Percentiles rank a stretch among this genome's conserved stretches.
These are phyloP conservation scores for Peziza echinospora DNA, from an alignment of 495 filamentous ascomycete species.

Conservation along the genomic window DNA sequence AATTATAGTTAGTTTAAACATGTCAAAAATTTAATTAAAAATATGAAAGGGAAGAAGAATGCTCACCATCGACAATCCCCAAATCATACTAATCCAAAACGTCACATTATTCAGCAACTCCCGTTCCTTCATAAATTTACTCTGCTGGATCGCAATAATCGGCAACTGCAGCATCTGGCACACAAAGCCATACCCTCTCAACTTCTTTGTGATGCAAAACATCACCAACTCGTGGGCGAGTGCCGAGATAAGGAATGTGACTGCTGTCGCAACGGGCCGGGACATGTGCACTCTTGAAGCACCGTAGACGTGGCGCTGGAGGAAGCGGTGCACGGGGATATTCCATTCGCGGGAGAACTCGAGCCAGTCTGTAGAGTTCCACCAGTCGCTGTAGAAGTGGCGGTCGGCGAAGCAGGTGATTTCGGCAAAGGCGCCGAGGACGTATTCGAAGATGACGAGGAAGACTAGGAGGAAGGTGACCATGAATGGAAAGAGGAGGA, in stretches of 20 bases:
- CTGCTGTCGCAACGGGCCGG: slow-evolving; percentile 56
- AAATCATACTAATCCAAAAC: slow-evolving; percentile 91
- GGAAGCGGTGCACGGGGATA: slow-evolving; percentile 92
- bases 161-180: slow-evolving; percentile 93
- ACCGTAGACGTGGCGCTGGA: slow-evolving; percentile 82
- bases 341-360: slow-evolving; percentile 98
- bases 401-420: slow-evolving; percentile 85
- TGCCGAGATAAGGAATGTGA: slow-evolving; percentile 80
- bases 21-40: slow-evolving; percentile 4
- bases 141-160: slow-evolving; percentile 76
- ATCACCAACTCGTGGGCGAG: slow-evolving; percentile 88
- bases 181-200: slow-evolving; percentile 80
- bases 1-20: no score
- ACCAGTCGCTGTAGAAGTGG: slow-evolving; percentile 96
- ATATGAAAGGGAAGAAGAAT: neutral
- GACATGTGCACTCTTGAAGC: slow-evolving; percentile 54
- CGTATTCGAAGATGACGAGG: slow-evolving; percentile 91
- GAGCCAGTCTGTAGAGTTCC: slow-evolving; percentile 74
- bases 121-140: slow-evolving; percentile 46
- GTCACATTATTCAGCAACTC: slow-evolving; percentile 73
- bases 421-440: slow-evolving; percentile 85
- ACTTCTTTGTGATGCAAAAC: slow-evolving; percentile 94
- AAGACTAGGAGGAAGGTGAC: slow-evolving; percentile 86
- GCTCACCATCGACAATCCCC: slow-evolving; percentile 68
- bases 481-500: slow-evolving; percentile 94